Evolutionary conservation across 768 basidiomycete species (phyloP).

Genomic region (Hygrocybe coccinea): DNA sequence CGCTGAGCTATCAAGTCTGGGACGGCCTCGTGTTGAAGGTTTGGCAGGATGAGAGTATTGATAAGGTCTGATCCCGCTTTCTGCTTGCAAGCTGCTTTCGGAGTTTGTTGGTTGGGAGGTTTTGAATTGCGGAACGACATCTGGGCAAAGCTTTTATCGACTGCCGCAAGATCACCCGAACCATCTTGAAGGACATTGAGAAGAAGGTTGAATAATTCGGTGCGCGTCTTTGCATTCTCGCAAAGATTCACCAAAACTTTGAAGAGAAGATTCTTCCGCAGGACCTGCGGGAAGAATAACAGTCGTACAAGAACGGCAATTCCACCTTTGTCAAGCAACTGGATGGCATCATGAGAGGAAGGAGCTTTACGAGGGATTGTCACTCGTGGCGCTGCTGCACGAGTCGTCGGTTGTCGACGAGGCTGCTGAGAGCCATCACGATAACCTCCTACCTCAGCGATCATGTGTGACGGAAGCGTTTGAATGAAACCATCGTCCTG

Average conservation of each 20-base stretch:
- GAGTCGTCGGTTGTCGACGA: conserved; percentile 29
- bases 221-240: conserved; percentile 88
- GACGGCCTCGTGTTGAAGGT: conserved; percentile 68
- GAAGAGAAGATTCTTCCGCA: conserved; percentile 79
- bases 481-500: conserved; percentile 82
- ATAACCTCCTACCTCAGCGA: conserved; percentile 74
- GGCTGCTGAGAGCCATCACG: conserved; percentile 47
- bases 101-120: conserved; percentile 32
- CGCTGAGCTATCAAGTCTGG: conserved; percentile 93
- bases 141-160: conserved; percentile 91
- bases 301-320: conserved; percentile 86
- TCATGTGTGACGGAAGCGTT: conserved; percentile 76
- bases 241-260: conserved; percentile 92
- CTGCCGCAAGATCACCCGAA: conserved; percentile 82
- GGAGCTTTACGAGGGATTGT: conserved; percentile 45
- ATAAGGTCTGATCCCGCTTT: conserved; percentile 53
- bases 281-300: conserved; percentile 92
- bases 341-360: conserved; percentile 79
- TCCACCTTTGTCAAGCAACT: conserved; percentile 85
- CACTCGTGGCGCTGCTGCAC: conserved; percentile 26
- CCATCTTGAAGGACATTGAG: conserved; percentile 95
- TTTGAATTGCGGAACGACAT: conserved; percentile 69
- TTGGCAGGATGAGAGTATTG: conserved; percentile 44
- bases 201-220: conserved; percentile 89
- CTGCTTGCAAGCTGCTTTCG: conserved; percentile 68